Conservation (phyloP, 352 stramenopile species). For the Globisporangium irregulare region DNA sequence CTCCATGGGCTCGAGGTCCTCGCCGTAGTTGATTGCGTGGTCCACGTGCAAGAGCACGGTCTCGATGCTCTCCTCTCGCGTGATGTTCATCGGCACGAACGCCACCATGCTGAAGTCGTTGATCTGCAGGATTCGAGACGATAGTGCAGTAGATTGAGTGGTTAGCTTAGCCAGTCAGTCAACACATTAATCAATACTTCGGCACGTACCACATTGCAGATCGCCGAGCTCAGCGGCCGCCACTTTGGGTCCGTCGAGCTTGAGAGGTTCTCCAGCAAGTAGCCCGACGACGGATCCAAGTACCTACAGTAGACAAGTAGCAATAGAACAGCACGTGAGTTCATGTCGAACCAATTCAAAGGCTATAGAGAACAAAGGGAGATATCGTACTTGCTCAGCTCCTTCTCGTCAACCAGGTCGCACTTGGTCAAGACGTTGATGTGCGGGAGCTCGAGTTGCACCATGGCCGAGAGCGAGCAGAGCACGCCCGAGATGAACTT, state of each 20-base stretch:
- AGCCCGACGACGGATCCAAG: constrained; percentile 79
- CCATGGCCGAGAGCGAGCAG: constrained; percentile 96
- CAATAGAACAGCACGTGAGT: not conserved
- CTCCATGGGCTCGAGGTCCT: constrained; percentile 93
- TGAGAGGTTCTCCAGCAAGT: constrained; percentile 79
- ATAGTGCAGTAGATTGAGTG: not conserved
- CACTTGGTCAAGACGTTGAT: constrained; percentile 93
- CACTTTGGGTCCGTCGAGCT: constrained; percentile 81
- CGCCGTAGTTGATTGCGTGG: constrained; percentile 96
- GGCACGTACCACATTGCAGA: constrained; percentile 82
- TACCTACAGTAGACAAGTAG: constrained; percentile 33
- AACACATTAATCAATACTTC: not conserved
- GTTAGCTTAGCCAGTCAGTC: no score
- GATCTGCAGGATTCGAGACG: constrained; percentile 37
- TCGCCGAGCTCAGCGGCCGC: constrained; percentile 73
- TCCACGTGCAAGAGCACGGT: constrained; percentile 95
- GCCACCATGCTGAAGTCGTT: constrained; percentile 97
- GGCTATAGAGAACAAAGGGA: not conserved
- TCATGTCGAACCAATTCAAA: not conserved
- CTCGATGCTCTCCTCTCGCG: constrained; percentile 95
- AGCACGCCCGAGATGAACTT: constrained; percentile 99
- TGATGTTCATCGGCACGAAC: constrained; percentile 97
- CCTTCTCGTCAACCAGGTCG: constrained; percentile 88
- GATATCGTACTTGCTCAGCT: constrained; percentile 72
- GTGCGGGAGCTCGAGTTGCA: constrained; percentile 97